Base-by-base conservation (phyloP, 495 filamentous ascomycete genomes). In the Xylaria nigripes region DNA sequence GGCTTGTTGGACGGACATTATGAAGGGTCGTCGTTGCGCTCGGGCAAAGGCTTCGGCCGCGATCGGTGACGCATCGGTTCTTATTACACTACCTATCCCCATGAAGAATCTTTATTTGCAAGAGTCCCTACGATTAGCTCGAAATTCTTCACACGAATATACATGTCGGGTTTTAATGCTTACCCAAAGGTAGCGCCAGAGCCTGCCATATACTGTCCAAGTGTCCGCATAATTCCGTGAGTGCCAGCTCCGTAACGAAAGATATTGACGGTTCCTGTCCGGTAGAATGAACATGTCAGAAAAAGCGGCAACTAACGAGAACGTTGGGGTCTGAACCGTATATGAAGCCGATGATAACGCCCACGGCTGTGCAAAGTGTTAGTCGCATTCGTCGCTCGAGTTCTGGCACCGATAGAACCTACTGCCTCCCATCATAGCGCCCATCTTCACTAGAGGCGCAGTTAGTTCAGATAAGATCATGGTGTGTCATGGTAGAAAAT, bases 201-300 rank as follows among this genome's bases (percentile, higher is more conserved):
- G n/a, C 89, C 92, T 27, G 90, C 66, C 93, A 98, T 98, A 68
- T 95, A 96, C 72, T 96, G 92, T 49, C 92, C 92, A 30, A 98
- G 73, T 53, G 89, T 95, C 58, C 93, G 80, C 78, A 95, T 86
- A 58, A 95, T 85, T 43, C 93, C 93, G 62, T 96, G 95, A 4
- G 90, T 85, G 12, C 93, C 93, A 19, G 90, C 87, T 29, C 93
- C 93, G 61, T 89, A 93, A 73, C 93, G 81, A 66, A 97, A 86
- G 65, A 98, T 95, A 52, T 90, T 95, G 61, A 94, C 90, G 29
- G 86, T 85, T 62, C 90, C 90, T 96, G 61, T 13, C 30, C 32
- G 21, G 16, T 24, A 12, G 5, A 10, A 24, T 21, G n/a, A 9
- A 7, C 22, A 48, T 50, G 66, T 74, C 43, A 72, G 62, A 50